Percentiles rank a stretch among this genome's conserved stretches.
Conservation (phyloP, 257 asterid species). For the Lithospermum erythrorhizon region DNA sequence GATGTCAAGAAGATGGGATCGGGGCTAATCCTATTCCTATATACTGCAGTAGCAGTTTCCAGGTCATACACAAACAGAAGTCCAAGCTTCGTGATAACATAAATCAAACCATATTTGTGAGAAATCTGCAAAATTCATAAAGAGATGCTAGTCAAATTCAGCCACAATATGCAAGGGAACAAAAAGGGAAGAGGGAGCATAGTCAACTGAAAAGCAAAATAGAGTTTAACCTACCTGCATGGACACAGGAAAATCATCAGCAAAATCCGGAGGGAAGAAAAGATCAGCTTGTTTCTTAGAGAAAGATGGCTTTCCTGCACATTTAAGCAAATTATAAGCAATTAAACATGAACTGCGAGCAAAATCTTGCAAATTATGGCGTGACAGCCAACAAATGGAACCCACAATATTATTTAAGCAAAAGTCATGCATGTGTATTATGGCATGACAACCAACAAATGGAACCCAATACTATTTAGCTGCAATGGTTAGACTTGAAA, state of each 20-base stretch:
- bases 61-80: conserved; percentile 95
- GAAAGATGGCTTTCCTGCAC: conserved; percentile 84
- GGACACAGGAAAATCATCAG: conserved; percentile 96
- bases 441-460: background rate
- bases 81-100: conserved; percentile 97
- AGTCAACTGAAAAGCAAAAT: conserved; percentile 2
- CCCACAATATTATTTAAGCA: background rate
- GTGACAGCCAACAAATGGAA: background rate
- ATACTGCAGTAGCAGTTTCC: conserved; percentile 91
- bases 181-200: background rate
- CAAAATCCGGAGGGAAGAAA: conserved; percentile 95
- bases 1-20: conserved; percentile 93
- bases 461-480: background rate
- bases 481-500: too few species aligned
- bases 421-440: too few species aligned
- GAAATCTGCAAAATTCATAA: conserved; percentile 59
- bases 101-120: conserved; percentile 78
- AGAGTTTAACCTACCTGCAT: conserved; percentile 66
- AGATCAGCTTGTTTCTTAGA: conserved; percentile 97
- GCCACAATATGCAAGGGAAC: too few species aligned
- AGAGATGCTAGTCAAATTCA: background rate
- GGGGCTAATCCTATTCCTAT: conserved; percentile 96
- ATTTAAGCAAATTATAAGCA: conserved; percentile 5
- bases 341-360: background rate
- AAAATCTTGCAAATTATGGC: background rate